A percentile compares a stretch with the other conserved stretches of the same genome.
These are phyloP conservation scores for Ustilago tritici DNA, from an alignment of 1,284 basidiomycete genomes.

Conservation along the genomic window DNA sequence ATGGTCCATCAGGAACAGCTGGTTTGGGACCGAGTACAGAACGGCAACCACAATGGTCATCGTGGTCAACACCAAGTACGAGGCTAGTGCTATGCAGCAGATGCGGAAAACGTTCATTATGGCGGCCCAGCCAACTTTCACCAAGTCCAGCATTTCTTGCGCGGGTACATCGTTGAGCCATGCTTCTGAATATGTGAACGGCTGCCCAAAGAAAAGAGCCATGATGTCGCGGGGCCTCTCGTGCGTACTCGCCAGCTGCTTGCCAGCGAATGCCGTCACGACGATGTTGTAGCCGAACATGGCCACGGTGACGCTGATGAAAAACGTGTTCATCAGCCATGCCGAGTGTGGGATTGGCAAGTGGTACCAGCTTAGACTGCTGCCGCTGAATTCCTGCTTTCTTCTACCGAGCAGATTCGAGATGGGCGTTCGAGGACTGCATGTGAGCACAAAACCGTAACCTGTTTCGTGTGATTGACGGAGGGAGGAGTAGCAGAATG, in stretches of 20 bases:
- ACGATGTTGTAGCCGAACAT: constrained; percentile 18
- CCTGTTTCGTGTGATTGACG: background rate
- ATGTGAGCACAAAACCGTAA: constrained; percentile 35
- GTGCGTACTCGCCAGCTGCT: background rate
- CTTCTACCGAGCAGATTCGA: constrained; percentile 1
- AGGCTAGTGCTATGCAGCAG: constrained; percentile 10
- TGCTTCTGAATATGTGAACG: constrained; percentile 8
- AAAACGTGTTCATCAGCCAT: constrained; percentile 19
- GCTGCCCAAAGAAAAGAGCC: background rate
- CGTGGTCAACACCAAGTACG: constrained; percentile 13
- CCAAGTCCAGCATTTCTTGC: background rate
- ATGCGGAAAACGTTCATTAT: constrained; percentile 12
- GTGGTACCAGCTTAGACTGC: constrained; percentile 14
- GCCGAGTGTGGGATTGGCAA: constrained; percentile 31
- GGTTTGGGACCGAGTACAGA: constrained; percentile 21
- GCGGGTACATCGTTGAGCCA: constrained; percentile 14
- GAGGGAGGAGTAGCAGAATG: background rate
- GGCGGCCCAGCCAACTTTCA: background rate
- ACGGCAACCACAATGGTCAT: background rate
- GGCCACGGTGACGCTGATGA: constrained; percentile 10
- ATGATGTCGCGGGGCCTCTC: background rate
- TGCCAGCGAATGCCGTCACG: background rate
- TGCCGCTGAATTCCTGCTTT: background rate
- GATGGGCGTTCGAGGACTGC: constrained; percentile 33
- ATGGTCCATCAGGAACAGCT: constrained; percentile 24